phyloP scores from a whole-genome alignment of 352 stramenopile genomes.

The Pythium coloratum region DNA sequence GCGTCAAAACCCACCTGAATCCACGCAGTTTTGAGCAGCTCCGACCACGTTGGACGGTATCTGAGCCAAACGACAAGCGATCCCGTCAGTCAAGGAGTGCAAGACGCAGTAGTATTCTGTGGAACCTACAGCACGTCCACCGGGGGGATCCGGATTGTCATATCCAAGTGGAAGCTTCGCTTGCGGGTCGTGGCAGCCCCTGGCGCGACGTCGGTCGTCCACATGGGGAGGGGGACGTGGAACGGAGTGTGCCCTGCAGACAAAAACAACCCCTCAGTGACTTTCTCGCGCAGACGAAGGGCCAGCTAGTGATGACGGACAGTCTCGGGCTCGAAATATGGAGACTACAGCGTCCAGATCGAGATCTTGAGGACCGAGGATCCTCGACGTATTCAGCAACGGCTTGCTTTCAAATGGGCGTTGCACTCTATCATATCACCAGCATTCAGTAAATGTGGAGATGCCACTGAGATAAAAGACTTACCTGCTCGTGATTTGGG shows the following conservation, averaged over 20 bases:
- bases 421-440: constrained; percentile 29
- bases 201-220: constrained; percentile 34
- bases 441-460: not conserved
- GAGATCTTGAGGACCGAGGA: constrained; percentile 38
- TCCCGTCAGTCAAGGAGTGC: not conserved
- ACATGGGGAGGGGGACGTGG: constrained; percentile 39
- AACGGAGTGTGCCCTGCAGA: constrained; percentile 40
- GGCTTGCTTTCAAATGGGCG: constrained; percentile 35
- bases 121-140: constrained; percentile 32
- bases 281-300: not conserved
- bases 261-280: not conserved
- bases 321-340: constrained; percentile 46
- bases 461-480: constrained; percentile 8
- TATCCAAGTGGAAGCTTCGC: constrained; percentile 36
- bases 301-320: constrained; percentile 27
- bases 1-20: constrained; percentile 45
- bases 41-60: constrained; percentile 56
- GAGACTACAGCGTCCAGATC: constrained; percentile 37
- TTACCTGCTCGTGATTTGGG: constrained; percentile 48
- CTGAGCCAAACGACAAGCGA: constrained; percentile 23
- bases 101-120: not conserved
- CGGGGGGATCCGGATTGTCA: constrained; percentile 47
- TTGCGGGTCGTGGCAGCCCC: not conserved
- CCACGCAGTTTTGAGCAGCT: constrained; percentile 66
- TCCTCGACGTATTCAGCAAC: constrained; percentile 44